A percentile compares a stretch with the other conserved stretches of the same genome.
Conservation (phyloP, 1,284 basidiomycete species). For the Flammula alnicola region DNA sequence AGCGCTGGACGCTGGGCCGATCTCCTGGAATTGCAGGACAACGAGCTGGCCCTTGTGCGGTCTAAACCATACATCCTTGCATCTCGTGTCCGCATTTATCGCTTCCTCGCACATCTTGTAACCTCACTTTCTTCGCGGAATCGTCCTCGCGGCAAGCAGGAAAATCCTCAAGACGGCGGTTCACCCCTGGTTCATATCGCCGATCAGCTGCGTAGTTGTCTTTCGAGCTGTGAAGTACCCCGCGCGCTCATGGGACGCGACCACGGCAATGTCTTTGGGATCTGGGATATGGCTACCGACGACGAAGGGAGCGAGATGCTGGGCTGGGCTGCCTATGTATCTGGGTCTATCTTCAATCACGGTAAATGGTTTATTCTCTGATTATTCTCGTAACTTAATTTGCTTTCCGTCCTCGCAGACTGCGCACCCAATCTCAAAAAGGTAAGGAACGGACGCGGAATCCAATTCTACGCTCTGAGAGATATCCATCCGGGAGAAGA, state of each 20-base stretch:
- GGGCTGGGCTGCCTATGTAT: conserved; percentile 64
- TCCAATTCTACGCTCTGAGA: conserved; percentile 54
- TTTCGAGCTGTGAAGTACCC: conserved; percentile 45
- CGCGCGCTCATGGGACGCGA: conserved; percentile 61
- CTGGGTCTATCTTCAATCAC: conserved; percentile 71
- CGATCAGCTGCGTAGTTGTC: conserved; percentile 32
- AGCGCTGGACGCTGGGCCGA: conserved; percentile 40
- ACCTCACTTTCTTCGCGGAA: conserved; percentile 15
- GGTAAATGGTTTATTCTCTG: conserved; percentile 39
- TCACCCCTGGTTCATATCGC: neutral
- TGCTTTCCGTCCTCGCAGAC: too few species aligned
- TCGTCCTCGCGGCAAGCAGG: neutral
- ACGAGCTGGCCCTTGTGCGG: conserved; percentile 47
- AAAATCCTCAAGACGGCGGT: neutral
- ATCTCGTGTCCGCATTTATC: conserved; percentile 50
- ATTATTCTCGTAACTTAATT: neutral
- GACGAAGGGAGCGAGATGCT: conserved; percentile 64
- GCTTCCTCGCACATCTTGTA: conserved; percentile 48
- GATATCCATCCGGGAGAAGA: conserved; percentile 56
- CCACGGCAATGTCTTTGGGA: conserved; percentile 67
- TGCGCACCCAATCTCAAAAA: conserved; percentile 66
- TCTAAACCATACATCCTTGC: conserved; percentile 47
- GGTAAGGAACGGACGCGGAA: conserved; percentile 45
- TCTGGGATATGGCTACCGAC: conserved; percentile 54
- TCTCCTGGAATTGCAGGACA: conserved; percentile 53